phyloP scores from a whole-genome alignment of 129 eudicot genomes.

The Heracleum sosnowskyi region DNA sequence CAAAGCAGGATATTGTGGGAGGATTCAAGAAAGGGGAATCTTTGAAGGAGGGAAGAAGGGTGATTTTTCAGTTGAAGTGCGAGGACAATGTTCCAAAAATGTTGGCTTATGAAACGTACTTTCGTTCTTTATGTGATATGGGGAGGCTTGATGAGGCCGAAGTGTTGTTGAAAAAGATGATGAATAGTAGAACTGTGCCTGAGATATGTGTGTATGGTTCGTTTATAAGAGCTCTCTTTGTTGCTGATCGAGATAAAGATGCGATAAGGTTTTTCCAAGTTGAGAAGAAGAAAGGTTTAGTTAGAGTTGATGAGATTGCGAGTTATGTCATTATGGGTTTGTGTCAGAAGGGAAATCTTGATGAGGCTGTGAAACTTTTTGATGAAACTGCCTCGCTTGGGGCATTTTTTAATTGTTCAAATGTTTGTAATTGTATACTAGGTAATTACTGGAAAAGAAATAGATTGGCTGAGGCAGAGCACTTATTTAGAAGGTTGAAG shows the following conservation, averaged over 20 bases:
- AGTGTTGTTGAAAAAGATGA: conserved; percentile 39
- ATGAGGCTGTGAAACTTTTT: conserved; percentile 32
- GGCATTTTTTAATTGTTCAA: not conserved
- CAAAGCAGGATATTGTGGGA: conserved; percentile 16
- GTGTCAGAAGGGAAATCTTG: conserved; percentile 30
- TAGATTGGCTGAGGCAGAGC: conserved; percentile 17
- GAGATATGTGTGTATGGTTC: conserved; percentile 47
- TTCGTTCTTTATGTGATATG: conserved; percentile 31
- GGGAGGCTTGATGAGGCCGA: conserved; percentile 38
- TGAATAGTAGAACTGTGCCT: conserved; percentile 23
- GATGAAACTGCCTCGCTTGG: conserved; percentile 10
- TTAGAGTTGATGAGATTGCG: conserved; percentile 35
- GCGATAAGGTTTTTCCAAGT: conserved; percentile 31
- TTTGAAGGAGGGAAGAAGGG: conserved; percentile 37
- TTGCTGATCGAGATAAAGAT: conserved; percentile 35
- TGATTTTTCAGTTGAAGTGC: conserved; percentile 36
- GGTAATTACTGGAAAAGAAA: not conserved
- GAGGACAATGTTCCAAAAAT: conserved; percentile 34
- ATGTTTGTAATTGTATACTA: not conserved
- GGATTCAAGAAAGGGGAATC: conserved; percentile 2
- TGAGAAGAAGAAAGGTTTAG: conserved; percentile 41
- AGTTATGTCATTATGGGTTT: conserved; percentile 26
- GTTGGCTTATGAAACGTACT: conserved; percentile 39
- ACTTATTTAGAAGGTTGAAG: conserved; percentile 17
- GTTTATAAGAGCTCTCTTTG: conserved; percentile 35